Evolutionary conservation across 2,329 filamentous ascomycete genomes (phyloP).

Genomic region (Monosporascus sp.): DNA sequence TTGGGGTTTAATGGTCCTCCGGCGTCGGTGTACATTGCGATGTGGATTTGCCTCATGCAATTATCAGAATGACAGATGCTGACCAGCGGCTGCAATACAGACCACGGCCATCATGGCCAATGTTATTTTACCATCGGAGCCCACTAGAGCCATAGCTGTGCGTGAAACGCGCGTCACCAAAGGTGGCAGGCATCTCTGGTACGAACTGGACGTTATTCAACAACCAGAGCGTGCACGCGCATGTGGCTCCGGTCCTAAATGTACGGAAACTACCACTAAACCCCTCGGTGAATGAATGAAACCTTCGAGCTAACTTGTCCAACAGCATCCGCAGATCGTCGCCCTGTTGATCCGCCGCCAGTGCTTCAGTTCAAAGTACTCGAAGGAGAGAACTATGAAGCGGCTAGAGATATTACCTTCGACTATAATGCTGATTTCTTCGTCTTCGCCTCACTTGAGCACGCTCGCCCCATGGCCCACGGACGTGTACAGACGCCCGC

Average conservation of each 20-base stretch:
- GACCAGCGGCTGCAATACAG: slow-evolving; percentile 6
- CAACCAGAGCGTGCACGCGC: slow-evolving; percentile 91
- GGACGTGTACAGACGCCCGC: slow-evolving; percentile 64
- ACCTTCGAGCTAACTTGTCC: not conserved
- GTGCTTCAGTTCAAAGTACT: slow-evolving; percentile 88
- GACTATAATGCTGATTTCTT: slow-evolving; percentile 97
- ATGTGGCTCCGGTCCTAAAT: slow-evolving; percentile 92
- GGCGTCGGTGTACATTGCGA: no score
- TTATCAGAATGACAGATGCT: not conserved
- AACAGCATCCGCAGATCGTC: slow-evolving; percentile 75
- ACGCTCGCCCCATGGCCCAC: slow-evolving; percentile 75
- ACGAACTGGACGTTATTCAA: slow-evolving; percentile 81
- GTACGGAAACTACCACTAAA: slow-evolving; percentile 38
- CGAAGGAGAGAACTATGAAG: slow-evolving; percentile 60
- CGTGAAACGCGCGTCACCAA: slow-evolving; percentile 53
- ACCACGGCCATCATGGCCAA: slow-evolving; percentile 19
- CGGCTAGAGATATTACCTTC: slow-evolving; percentile 72
- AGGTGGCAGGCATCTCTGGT: slow-evolving; percentile 72
- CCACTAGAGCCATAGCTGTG: slow-evolving; percentile 13
- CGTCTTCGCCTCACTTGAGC: slow-evolving; percentile 86
- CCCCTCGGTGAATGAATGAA: slow-evolving; percentile 6
- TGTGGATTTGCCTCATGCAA: no score
- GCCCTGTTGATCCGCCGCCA: slow-evolving; percentile 88
- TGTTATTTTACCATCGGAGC: slow-evolving; percentile 16
- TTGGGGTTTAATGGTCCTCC: no score